phyloP scores from a whole-genome alignment of 768 basidiomycete species.

The Podaxis carcinomalis region DNA sequence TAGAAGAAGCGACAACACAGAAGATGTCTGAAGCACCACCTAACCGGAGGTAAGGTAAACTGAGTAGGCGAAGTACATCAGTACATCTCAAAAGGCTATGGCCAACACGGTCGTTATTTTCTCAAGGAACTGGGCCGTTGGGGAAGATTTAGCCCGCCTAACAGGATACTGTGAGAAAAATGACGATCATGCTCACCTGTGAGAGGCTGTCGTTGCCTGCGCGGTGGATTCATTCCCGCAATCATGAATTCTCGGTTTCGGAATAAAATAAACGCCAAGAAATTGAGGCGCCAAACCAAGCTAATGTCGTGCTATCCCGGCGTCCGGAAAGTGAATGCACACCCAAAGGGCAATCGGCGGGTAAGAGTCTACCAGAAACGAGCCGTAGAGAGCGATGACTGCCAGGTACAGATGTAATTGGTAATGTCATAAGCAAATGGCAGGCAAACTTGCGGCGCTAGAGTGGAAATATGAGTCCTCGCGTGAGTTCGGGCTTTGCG shows the following conservation, averaged over 20 bases:
- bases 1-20: not conserved
- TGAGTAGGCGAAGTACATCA: not conserved
- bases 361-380: not conserved
- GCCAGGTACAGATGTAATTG: not conserved
- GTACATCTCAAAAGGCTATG: not conserved
- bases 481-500: not conserved
- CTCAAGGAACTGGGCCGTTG: not conserved
- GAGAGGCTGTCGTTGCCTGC: not conserved
- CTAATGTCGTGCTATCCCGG: not conserved
- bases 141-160: not conserved
- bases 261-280: constrained; percentile 1
- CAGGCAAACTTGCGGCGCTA: constrained; percentile 2
- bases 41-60: not conserved
- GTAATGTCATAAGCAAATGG: not conserved
- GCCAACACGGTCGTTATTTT: not conserved
- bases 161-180: not conserved
- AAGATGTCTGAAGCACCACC: not conserved
- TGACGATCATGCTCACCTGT: not conserved
- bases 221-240: not conserved
- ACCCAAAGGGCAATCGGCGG: not conserved
- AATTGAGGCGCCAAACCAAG: not conserved
- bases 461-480: not conserved
- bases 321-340: not conserved
- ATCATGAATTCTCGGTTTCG: not conserved
- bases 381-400: not conserved